These are phyloP conservation scores for Carex pumila DNA, from an alignment of 176 grass and related monocot genomes.

Conservation along the genomic window DNA sequence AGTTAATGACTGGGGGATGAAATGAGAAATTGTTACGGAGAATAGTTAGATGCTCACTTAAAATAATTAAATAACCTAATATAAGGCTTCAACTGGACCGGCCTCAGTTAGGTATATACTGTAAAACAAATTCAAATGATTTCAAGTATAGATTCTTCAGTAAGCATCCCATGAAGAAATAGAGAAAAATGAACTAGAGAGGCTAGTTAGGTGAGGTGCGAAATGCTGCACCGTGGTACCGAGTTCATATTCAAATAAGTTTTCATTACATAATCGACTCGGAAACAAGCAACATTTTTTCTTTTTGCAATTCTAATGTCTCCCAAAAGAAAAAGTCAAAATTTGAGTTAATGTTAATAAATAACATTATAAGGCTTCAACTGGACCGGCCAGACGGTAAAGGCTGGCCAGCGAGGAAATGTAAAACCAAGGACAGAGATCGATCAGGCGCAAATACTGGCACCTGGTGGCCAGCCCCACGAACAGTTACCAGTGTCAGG, in stretches of 20 bases:
- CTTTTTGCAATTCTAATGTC: not conserved
- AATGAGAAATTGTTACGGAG: too few species aligned
- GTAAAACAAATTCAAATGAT: not conserved
- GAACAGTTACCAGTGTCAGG: conserved; percentile 64
- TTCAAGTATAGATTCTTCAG: not conserved
- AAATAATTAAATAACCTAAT: too few species aligned
- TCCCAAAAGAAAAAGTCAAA: not conserved
- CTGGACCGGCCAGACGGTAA: conserved; percentile 32
- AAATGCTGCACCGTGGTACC: too few species aligned
- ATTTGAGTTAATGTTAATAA: not conserved
- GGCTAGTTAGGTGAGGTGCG: too few species aligned
- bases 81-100: too few species aligned
- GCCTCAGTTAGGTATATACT: too few species aligned
- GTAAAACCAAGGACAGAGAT: conserved; percentile 56
- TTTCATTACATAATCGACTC: not conserved
- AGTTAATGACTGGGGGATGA: too few species aligned
- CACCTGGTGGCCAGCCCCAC: conserved; percentile 90
- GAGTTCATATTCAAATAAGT: not conserved
- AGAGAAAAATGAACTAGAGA: not conserved
- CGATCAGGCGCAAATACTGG: conserved; percentile 62
- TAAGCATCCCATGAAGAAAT: not conserved
- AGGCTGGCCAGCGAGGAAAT: conserved; percentile 52
- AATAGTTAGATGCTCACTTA: too few species aligned
- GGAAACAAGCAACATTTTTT: not conserved
- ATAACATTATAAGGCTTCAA: not conserved